Evolutionary conservation across 2,329 filamentous ascomycete genomes (phyloP).

Genomic region (Rutstroemia sp.): DNA sequence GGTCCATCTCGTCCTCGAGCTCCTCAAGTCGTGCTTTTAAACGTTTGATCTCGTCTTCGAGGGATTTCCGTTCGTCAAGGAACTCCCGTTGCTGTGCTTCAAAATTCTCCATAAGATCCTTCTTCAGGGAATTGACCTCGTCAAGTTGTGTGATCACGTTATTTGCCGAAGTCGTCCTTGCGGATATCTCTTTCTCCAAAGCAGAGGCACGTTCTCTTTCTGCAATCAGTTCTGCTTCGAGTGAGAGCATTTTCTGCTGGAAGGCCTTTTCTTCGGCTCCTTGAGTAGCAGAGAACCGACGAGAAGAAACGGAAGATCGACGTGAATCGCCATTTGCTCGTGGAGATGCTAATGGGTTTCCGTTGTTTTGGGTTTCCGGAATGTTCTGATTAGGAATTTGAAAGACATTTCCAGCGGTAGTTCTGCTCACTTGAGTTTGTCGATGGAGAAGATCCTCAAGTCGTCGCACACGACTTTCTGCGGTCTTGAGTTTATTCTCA

Average conservation of each 20-base stretch:
- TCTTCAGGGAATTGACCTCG: slow-evolving; percentile 86
- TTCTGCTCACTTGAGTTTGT: slow-evolving; percentile 55
- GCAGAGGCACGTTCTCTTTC: slow-evolving; percentile 62
- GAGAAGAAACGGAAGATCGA: slow-evolving; percentile 52
- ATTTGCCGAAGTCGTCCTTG: slow-evolving; percentile 48
- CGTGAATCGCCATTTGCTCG: slow-evolving; percentile 39
- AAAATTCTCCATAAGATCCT: slow-evolving; percentile 89
- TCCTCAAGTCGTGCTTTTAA: slow-evolving; percentile 77
- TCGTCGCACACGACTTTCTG: slow-evolving; percentile 81
- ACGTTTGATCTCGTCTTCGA: slow-evolving; percentile 73
- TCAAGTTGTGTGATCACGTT: slow-evolving; percentile 64
- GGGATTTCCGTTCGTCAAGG: slow-evolving; percentile 69
- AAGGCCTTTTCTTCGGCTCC: slow-evolving; percentile 52
- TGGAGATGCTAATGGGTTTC: slow-evolving; percentile 28
- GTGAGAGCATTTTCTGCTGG: slow-evolving; percentile 51
- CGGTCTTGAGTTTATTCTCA: slow-evolving; percentile 69
- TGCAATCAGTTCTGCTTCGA: slow-evolving; percentile 71
- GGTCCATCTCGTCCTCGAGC: slow-evolving; percentile 84
- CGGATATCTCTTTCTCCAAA: slow-evolving; percentile 63
- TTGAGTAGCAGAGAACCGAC: slow-evolving; percentile 54
- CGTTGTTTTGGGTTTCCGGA: slow-evolving; percentile 42
- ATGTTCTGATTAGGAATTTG: slow-evolving; percentile 38
- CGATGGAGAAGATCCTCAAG: slow-evolving; percentile 89
- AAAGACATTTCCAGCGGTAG: slow-evolving; percentile 48
- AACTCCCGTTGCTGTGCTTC: slow-evolving; percentile 88